Conservation (phyloP, 2,329 filamentous ascomycete genomes). For the Fusarium sp. region DNA sequence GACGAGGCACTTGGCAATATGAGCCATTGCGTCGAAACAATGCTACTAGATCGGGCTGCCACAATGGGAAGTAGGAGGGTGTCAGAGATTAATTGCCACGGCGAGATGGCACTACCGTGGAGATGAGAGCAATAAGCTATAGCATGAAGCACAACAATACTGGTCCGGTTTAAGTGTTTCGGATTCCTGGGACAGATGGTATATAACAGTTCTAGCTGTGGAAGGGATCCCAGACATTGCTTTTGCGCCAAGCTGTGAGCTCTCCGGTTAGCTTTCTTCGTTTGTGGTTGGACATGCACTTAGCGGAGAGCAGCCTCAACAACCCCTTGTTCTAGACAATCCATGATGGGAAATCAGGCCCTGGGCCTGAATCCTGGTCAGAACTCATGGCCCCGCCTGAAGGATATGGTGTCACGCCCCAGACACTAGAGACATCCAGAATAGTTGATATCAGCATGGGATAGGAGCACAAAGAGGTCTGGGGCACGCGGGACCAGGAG, state of each 20-base stretch:
- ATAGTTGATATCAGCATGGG: conserved; percentile 36
- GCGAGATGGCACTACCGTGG: conserved; percentile 35
- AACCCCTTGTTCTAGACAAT: conserved; percentile 33
- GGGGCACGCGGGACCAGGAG: conserved; percentile 13
- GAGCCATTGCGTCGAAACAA: conserved; percentile 62
- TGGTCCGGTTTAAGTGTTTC: conserved; percentile 42
- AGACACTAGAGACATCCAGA: conserved; percentile 38
- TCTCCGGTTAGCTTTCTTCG: conserved; percentile 34
- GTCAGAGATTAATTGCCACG: conserved; percentile 41
- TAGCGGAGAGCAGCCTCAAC: conserved; percentile 32
- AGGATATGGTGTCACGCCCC: conserved; percentile 27
- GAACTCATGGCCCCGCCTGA: conserved; percentile 21
- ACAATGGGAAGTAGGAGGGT: conserved; percentile 38
- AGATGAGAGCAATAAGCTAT: conserved; percentile 33
- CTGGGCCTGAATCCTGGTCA: conserved; percentile 24
- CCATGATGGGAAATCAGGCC: conserved; percentile 30
- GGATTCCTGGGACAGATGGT: conserved; percentile 42
- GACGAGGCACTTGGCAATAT: conserved; percentile 70
- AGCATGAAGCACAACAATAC: conserved; percentile 35
- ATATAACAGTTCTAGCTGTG: conserved; percentile 42
- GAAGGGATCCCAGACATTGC: conserved; percentile 41
- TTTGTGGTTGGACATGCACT: conserved; percentile 34
- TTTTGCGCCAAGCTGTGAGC: conserved; percentile 37
- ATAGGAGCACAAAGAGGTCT: conserved; percentile 32
- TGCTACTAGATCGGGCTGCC: conserved; percentile 31